Base-by-base conservation (phyloP, 2,329 filamentous ascomycete species). In the Bretziella fagacearum region DNA sequence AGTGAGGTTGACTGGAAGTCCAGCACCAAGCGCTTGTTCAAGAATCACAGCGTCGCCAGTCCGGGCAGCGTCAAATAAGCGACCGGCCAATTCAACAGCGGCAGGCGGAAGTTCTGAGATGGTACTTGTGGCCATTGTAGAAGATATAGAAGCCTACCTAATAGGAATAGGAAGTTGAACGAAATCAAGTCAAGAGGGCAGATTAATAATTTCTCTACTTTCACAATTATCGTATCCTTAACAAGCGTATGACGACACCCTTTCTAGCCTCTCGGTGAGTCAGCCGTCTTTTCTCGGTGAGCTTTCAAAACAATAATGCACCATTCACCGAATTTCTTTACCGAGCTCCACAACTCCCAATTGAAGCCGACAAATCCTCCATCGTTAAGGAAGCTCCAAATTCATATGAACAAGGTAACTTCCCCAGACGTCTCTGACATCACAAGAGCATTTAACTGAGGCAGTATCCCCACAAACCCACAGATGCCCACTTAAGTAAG, bases 1-100 rank as follows among this genome's bases (percentile, higher is more conserved):
- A 18, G 78, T 82, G 59, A 84, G 65, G 55, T 83, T 84, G 1
- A 72, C 65, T 0, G 79, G 79, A 22, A 84, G 63, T 1, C 81
- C 79, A 2, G 73, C 74, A 1, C 68, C 65, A 30, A 85, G 59
- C 41, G 80, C 80, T 59, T 78, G 70, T 35, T 68, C 57, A n/a
- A 85, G 72, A 10, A 74, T 59, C 4, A 69, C 57, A 2, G 70
- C 64, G 42, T 78, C 63, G 47, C 79, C 80, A 18, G 61, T 57
- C 26, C 80, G 70, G 1, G 80, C 79, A 23, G 76, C 70, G 54
- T 81, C 70, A 62, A 80, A 84, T 63, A 84, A 71, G 52, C 71
- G 72, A 7, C 67, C 64, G 2, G 79, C 79, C 26, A 85, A 69
- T 3, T 73, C 76, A 43, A 84, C 66, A 32, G 74, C 77, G 56